Evolutionary conservation across 768 basidiomycete genomes (phyloP).

Genomic region (Lentinula sp.): DNA sequence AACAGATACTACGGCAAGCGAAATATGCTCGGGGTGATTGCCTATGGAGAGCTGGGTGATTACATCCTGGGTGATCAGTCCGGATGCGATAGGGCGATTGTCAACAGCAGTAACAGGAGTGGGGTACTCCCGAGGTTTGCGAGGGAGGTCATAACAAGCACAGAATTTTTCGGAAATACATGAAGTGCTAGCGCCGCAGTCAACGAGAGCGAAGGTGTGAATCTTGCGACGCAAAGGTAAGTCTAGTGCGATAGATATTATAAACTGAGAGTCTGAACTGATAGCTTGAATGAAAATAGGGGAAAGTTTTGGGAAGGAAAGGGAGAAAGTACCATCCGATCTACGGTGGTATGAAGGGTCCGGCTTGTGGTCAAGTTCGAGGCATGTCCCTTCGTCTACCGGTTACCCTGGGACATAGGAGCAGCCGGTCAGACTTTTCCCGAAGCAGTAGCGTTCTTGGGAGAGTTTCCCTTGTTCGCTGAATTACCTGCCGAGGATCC

Average conservation of each 20-base stretch:
- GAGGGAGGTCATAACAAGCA: no score
- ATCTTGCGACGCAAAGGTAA: slow-evolving; percentile 16
- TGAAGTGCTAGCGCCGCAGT: slow-evolving; percentile 17
- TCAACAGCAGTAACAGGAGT: no score
- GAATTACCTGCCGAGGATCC: not conserved
- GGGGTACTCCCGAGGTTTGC: no score
- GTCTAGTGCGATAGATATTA: slow-evolving; percentile 12
- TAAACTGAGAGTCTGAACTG: slow-evolving; percentile 14
- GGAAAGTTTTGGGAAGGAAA: not conserved
- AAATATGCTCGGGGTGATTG: no score
- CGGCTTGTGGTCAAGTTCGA: not conserved
- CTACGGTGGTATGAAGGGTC: not conserved
- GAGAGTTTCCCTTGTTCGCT: not conserved
- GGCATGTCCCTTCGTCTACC: slow-evolving; percentile 8
- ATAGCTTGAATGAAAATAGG: slow-evolving; percentile 8
- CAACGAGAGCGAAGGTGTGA: slow-evolving; percentile 16
- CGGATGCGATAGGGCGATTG: no score
- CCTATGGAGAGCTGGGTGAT: no score
- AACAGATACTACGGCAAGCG: no score
- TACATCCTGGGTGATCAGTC: no score
- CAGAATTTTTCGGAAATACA: slow-evolving; percentile 35
- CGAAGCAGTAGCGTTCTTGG: not conserved
- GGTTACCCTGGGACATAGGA: slow-evolving; percentile 10
- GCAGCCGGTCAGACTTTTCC: slow-evolving; percentile 17
- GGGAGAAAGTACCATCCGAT: not conserved